These are phyloP conservation scores for Plasmodium fragile DNA, from an alignment of 169 alveolate genomes.

Conservation along the genomic window DNA sequence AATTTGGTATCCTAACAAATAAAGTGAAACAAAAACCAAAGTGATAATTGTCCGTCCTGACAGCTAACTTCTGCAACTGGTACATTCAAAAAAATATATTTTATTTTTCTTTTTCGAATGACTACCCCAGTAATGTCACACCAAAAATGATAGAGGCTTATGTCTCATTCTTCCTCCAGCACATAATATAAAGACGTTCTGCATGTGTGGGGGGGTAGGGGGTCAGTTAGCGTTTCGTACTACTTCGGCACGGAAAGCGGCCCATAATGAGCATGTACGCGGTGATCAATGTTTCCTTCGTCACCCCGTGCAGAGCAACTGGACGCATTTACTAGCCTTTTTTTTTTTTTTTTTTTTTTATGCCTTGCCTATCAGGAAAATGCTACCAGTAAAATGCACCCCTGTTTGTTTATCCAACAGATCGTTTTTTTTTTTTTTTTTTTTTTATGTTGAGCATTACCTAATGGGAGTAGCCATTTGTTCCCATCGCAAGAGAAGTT, in stretches of 20 bases:
- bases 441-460: background rate
- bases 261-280: background rate
- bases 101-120: background rate
- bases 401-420: background rate
- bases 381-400: background rate
- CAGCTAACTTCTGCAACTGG: background rate
- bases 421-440: background rate
- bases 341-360: background rate
- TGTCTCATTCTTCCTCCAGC: background rate
- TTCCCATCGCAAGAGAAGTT: background rate
- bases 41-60: background rate
- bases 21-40: background rate
- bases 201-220: background rate
- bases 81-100: background rate
- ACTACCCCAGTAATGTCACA: background rate
- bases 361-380: background rate
- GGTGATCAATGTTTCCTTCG: background rate
- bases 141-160: background rate
- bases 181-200: background rate
- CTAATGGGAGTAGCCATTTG: background rate
- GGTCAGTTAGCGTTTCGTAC: background rate
- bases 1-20: background rate
- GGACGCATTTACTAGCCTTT: background rate
- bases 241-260: background rate
- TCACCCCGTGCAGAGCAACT: background rate